Conservation (phyloP, 2,329 filamentous ascomycete genomes). For the Tympanopsis confertula region DNA sequence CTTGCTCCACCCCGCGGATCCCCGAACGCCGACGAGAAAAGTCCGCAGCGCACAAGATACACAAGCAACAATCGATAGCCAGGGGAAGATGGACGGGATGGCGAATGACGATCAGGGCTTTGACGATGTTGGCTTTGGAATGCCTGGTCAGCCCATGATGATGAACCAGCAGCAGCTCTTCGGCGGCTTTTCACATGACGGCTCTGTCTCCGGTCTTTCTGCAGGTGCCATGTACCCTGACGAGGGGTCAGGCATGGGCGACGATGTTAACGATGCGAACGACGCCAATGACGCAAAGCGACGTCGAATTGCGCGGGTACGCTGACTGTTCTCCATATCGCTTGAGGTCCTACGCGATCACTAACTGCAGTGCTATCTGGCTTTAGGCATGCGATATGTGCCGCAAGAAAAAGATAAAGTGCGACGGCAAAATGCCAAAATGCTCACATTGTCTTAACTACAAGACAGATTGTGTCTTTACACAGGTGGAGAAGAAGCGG, state of each 20-base stretch:
- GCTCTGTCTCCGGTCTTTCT: slow-evolving; percentile 46
- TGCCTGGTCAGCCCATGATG: slow-evolving; percentile 24
- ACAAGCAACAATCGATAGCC: too few species aligned
- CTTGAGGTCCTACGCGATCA: background rate
- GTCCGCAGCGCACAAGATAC: too few species aligned
- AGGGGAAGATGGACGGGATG: background rate
- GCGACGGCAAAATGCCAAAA: slow-evolving; percentile 86
- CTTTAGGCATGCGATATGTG: slow-evolving; percentile 86
- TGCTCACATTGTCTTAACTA: slow-evolving; percentile 96
- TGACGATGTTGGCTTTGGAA: background rate
- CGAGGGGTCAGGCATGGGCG: slow-evolving; percentile 40
- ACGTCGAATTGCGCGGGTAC: slow-evolving; percentile 75
- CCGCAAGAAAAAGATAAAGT: slow-evolving; percentile 94
- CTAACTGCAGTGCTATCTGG: background rate
- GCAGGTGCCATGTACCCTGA: slow-evolving; percentile 48
- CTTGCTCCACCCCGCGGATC: too few species aligned
- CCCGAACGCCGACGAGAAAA: too few species aligned
- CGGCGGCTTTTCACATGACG: slow-evolving; percentile 47
- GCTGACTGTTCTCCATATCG: slow-evolving; percentile 16
- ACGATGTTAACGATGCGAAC: too few species aligned
- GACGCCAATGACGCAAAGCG: slow-evolving; percentile 69
- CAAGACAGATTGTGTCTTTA: slow-evolving; percentile 95
- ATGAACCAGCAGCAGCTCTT: slow-evolving; percentile 62
- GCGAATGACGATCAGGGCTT: background rate
- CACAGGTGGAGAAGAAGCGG: slow-evolving; percentile 96